Base-by-base conservation (phyloP, 768 basidiomycete species). In the Trichaptum fuscoviolaceum region DNA sequence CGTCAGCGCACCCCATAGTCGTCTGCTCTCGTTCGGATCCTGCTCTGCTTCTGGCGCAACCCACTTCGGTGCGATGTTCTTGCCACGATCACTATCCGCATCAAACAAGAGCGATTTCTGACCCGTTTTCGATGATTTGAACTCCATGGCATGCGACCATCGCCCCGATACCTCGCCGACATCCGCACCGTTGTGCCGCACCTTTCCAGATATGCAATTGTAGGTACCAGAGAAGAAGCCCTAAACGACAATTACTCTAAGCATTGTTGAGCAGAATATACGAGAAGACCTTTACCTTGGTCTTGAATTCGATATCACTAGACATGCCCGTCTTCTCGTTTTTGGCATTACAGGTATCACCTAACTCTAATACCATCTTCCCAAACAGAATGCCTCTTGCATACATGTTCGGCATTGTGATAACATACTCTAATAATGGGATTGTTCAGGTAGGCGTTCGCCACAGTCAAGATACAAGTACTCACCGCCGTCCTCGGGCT, bases 391-490 rank as follows among this genome's bases (percentile, higher is more conserved):
- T 92, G 8, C 93, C 93, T 42, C 92, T 84, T 61, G 91, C 92
- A 74, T 93, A 96, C 91, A 98, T 97, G 81, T 98, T 99, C 34
- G 97, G 97, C 96, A 99, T 97, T 67, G 92, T 89, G 70, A 95
- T 87, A 67, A 90, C 83, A 75, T 95, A 96, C 69, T 92, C 93
- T 90, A 79, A 68, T 42, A 25, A 61, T 4, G 3, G 15, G 25
- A 6, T 25, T 6, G 9, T n/a, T 67, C 10, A 30, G 42, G 18
- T 65, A 26, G 8, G 23, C 15, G 15, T 23, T 36, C 23, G 15
- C 10, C 23, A n/a, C 9, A 6, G 34, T 24, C n/a, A 62, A 68
- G 70, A 62, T 68, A 65, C 57, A 66, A 67, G 27, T 23, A 82
- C 88, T 73, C 75, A 93, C 94, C 87, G 68, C 95, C 93, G 78